phyloP scores from a whole-genome alignment of 495 filamentous ascomycete species.

The Neurospora sp. region DNA sequence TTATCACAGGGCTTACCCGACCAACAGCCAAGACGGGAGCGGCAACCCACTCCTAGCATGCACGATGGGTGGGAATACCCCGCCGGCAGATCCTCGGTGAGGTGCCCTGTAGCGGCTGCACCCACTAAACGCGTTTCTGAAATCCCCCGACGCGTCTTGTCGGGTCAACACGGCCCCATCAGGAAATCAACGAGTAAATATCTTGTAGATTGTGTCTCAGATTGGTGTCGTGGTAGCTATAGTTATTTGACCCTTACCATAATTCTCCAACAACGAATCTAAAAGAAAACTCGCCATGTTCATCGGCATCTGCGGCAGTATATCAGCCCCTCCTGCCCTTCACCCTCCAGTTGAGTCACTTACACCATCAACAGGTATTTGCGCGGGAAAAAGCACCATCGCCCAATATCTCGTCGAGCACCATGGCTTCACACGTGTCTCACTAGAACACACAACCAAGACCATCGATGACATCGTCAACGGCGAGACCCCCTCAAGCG shows the following conservation, averaged over 20 bases:
- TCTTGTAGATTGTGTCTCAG: neutral
- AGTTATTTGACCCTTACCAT: neutral
- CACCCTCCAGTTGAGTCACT: conserved; percentile 13
- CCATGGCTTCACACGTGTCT: conserved; percentile 60
- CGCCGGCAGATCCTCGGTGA: neutral
- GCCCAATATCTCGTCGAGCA: conserved; percentile 70
- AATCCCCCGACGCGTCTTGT: neutral
- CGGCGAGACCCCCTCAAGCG: neutral
- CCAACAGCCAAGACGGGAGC: neutral
- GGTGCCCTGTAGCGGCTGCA: neutral
- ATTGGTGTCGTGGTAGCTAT: neutral
- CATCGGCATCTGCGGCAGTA: conserved; percentile 87
- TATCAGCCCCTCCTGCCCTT: conserved; percentile 13
- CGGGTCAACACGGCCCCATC: neutral
- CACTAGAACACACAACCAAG: conserved; percentile 19
- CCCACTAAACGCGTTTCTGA: neutral
- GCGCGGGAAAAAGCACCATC: conserved; percentile 79
- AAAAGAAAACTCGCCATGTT: conserved; percentile 50
- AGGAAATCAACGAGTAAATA: neutral
- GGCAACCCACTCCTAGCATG: neutral
- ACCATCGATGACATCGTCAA: conserved; percentile 2
- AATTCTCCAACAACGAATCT: neutral
- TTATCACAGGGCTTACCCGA: neutral
- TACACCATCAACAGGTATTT: conserved; percentile 52
- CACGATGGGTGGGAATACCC: neutral